Evolutionary conservation across 805 yeast species (phyloP).

Genomic region (Starmerella apicola): DNA sequence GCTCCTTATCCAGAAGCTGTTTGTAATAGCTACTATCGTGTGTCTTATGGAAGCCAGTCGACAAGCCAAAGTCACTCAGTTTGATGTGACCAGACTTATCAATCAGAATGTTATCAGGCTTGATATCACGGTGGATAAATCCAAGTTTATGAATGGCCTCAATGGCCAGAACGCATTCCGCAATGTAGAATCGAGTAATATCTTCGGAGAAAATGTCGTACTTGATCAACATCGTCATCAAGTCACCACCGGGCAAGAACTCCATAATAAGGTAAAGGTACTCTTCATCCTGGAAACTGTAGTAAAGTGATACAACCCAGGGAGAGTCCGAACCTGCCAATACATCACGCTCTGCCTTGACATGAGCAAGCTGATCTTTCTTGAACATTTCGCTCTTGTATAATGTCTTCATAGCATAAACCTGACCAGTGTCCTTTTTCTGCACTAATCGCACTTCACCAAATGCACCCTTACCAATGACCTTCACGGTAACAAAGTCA

Average conservation of each 20-base stretch:
- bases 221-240: slow-evolving; percentile 90
- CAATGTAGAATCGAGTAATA: slow-evolving; percentile 78
- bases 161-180: slow-evolving; percentile 89
- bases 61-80: slow-evolving; percentile 62
- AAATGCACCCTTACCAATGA: slow-evolving; percentile 92
- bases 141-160: slow-evolving; percentile 90
- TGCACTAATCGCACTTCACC: slow-evolving; percentile 95
- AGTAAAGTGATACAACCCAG: slow-evolving; percentile 75
- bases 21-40: slow-evolving; percentile 82
- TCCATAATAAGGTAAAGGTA: slow-evolving; percentile 72
- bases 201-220: slow-evolving; percentile 92
- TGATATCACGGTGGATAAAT: slow-evolving; percentile 90
- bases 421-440: slow-evolving; percentile 81
- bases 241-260: slow-evolving; percentile 71
- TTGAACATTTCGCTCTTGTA: slow-evolving; percentile 87
- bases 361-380: slow-evolving; percentile 89
- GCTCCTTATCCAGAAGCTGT: slow-evolving; percentile 55
- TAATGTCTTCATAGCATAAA: slow-evolving; percentile 87
- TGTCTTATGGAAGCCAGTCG: slow-evolving; percentile 89
- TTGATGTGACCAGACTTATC: slow-evolving; percentile 66
- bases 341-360: slow-evolving; percentile 91
- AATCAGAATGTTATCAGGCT: slow-evolving; percentile 88
- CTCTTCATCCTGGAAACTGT: slow-evolving; percentile 68
- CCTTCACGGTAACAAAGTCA: slow-evolving; percentile 77
- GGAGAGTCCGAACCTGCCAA: slow-evolving; percentile 81